Evolutionary conservation across 2,329 filamentous ascomycete species (phyloP), one percentile per base, ranked within the genome.

Genomic region (Colletotrichum noveboracense): DNA sequence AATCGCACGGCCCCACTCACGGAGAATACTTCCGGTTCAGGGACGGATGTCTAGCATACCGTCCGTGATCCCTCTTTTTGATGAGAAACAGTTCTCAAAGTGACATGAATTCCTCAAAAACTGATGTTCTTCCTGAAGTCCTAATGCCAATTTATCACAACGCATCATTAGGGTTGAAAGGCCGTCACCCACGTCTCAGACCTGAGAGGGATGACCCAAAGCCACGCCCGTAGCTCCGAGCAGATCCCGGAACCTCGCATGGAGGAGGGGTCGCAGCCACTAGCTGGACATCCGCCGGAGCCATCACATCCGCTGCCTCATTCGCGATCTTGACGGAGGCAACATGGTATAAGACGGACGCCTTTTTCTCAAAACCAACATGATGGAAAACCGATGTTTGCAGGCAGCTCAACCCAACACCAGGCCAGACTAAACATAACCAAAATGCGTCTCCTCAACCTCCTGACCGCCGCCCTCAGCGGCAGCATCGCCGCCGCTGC

Each of bases 401-500:
- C 38, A n/a, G 38, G 6, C 18, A 48, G 18, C 9, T 48, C 38
- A 48, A n/a, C 18, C 5, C 18, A 48, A 21, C 13, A 34, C 2
- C 55, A 6, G 7, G 21, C 55, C 55, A 58, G 55, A 4, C 7
- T 4, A 2, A 56, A 7, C 56, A 30, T 10, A 7, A 10, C 28
- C 7, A 58, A 2, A 10, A 74, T 76, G 74, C 60, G 70, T n/a
- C 52, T 60, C n/a, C 52, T 65, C 24, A 61, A 38, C 34, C 58
- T 69, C 70, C 24, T 76, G 1, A 36, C 66, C 24, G 6, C 64
- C 10, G 65, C 70, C 10, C 65, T 64, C n/a, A n/a, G 38, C 34
- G 74, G 70, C 32, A 64, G 79, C 2, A 68, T 81, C 62, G 77
- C 77, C 66, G 70, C 78, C 10, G 80, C 79, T 12, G 79, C 79